Evolutionary conservation across 352 stramenopile genomes (phyloP).

Genomic region (Phytophthora aleatoria): DNA sequence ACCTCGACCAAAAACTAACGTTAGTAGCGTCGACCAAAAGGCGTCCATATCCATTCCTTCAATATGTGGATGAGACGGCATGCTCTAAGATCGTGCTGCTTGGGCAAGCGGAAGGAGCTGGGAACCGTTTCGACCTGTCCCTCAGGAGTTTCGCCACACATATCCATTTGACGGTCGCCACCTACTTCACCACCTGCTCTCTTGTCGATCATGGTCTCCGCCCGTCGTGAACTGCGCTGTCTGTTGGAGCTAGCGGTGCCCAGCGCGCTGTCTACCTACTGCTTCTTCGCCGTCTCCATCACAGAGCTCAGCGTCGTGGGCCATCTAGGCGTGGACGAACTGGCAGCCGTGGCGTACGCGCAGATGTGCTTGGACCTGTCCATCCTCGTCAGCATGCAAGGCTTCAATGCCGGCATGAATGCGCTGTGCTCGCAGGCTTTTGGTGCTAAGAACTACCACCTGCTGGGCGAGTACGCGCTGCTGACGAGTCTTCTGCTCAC

Average conservation of each 20-base stretch:
- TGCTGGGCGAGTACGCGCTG: constrained; percentile 73
- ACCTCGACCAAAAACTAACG: no score
- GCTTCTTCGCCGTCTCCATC: constrained; percentile 82
- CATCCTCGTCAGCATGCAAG: constrained; percentile 80
- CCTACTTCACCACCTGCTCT: not conserved
- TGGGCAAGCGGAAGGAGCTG: not conserved
- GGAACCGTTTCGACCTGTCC: not conserved
- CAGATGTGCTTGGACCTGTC: constrained; percentile 82
- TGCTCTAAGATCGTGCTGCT: not conserved
- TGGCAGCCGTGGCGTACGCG: constrained; percentile 81
- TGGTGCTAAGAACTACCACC: constrained; percentile 78
- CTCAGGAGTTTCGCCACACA: constrained; percentile 7
- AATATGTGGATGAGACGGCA: not conserved
- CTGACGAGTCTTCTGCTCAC: constrained; percentile 64
- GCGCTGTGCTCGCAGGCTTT: constrained; percentile 85
- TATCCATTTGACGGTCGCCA: constrained; percentile 19
- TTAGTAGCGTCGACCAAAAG: not conserved
- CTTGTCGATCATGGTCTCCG: constrained; percentile 34
- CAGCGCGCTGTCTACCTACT: constrained; percentile 67
- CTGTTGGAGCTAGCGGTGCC: constrained; percentile 65
- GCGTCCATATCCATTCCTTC: not conserved
- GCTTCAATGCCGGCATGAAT: constrained; percentile 83
- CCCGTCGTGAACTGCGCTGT: constrained; percentile 39
- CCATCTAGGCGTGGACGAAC: constrained; percentile 75
- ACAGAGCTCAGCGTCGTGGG: constrained; percentile 84